phyloP scores from a whole-genome alignment of 768 basidiomycete species.

The Russula lepida region DNA sequence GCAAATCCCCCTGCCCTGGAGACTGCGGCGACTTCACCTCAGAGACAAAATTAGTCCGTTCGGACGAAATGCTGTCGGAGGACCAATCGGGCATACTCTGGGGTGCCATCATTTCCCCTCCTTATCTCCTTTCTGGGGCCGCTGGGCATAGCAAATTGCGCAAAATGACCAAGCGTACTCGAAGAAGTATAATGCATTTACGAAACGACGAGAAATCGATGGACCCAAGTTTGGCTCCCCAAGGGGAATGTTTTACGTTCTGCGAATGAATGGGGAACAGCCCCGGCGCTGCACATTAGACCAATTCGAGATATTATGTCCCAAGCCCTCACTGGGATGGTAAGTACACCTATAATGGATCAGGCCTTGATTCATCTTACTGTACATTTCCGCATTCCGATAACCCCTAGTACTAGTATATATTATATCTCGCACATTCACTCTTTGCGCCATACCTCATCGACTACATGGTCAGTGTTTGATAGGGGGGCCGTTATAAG shows the following conservation, averaged over 20 bases:
- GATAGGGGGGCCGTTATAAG: background rate
- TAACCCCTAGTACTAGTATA: background rate
- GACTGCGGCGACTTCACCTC: background rate
- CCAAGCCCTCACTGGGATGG: background rate
- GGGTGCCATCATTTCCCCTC: background rate
- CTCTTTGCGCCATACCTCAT: background rate
- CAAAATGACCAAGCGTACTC: background rate
- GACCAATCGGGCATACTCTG: background rate
- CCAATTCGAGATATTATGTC: background rate
- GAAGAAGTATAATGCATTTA: background rate
- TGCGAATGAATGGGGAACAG: background rate
- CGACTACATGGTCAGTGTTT: background rate
- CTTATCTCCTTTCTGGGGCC: background rate
- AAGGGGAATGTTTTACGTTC: background rate
- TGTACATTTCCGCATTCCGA: background rate
- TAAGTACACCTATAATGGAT: background rate
- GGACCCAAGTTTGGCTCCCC: background rate
- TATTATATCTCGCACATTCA: background rate
- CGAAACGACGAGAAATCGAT: background rate
- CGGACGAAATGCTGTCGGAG: slow-evolving; percentile 6
- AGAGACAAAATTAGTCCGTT: background rate
- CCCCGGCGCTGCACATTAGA: background rate
- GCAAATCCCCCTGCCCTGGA: background rate
- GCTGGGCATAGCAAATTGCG: background rate
- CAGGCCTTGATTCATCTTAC: background rate